These are phyloP conservation scores for Petrea volubilis DNA, from an alignment of 257 asterid genomes.

Conservation along the genomic window DNA sequence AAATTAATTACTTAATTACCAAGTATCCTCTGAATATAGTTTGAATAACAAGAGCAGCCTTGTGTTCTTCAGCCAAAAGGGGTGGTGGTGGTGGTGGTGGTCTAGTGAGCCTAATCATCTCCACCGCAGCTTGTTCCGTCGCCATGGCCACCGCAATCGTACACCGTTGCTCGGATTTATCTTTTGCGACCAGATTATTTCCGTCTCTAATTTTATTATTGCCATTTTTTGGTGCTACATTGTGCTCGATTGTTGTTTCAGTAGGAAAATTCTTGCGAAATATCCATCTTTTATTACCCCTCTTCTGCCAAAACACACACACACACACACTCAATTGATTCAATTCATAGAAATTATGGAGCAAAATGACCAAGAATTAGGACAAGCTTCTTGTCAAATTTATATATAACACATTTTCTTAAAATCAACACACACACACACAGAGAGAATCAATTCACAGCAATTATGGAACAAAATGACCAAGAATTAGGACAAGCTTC, in stretches of 20 bases:
- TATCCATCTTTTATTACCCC: conserved; percentile 75
- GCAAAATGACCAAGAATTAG: too few species aligned
- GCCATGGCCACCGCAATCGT: conserved; percentile 53
- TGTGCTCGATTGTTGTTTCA: conserved; percentile 68
- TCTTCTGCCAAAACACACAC: conserved; percentile 42
- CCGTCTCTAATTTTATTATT: conserved; percentile 4
- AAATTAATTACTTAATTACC: conserved; percentile 47
- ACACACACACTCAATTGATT: too few species aligned
- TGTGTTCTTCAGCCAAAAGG: conserved; percentile 23
- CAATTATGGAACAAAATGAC: too few species aligned
- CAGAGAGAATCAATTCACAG: too few species aligned
- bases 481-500: too few species aligned
- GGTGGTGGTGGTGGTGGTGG: too few species aligned
- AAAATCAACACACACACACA: too few species aligned
- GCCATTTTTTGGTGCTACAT: conserved; percentile 27
- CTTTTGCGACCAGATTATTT: conserved; percentile 16
- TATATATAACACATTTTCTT: too few species aligned
- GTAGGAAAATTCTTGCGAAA: conserved; percentile 40
- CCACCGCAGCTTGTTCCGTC: conserved; percentile 51
- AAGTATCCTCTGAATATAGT: conserved; percentile 76
- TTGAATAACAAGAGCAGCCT: conserved; percentile 67
- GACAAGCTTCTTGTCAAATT: too few species aligned
- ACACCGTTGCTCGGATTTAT: conserved; percentile 23
- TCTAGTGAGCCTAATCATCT: conserved; percentile 43
- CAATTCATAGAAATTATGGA: too few species aligned